A percentile compares a stretch with the other conserved stretches of the same genome.
phyloP scores from a whole-genome alignment of 164 flowering plant genomes.

The Buxus sempervirens region DNA sequence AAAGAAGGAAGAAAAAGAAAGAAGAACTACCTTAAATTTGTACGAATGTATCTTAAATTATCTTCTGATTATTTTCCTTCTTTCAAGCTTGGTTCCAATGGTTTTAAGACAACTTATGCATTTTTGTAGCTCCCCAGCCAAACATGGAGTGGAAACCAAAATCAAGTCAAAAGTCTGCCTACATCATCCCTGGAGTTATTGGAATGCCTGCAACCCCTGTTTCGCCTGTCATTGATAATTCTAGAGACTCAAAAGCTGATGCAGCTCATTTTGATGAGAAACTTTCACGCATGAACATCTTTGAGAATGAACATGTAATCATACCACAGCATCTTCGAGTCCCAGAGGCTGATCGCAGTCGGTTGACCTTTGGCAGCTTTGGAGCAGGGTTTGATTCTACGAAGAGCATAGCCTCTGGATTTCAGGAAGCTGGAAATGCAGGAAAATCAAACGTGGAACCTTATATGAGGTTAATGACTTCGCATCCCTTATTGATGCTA shows the following conservation, averaged over 20 bases:
- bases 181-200: constrained; percentile 44
- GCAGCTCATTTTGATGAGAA: constrained; percentile 48
- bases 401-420: constrained; percentile 27
- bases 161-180: constrained; percentile 51
- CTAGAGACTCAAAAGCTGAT: constrained; percentile 34
- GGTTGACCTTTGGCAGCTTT: constrained; percentile 85
- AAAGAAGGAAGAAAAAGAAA: too few relatives aligned
- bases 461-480: constrained; percentile 49
- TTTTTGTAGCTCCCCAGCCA: constrained; percentile 50
- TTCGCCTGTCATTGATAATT: constrained; percentile 39
- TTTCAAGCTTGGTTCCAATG: not conserved
- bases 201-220: constrained; percentile 44
- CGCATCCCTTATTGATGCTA: not conserved
- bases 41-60: too few relatives aligned
- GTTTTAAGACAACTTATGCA: not conserved
- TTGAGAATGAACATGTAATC: constrained; percentile 74
- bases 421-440: constrained; percentile 24
- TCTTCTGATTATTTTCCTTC: not conserved
- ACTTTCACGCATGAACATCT: constrained; percentile 38
- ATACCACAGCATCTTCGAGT: constrained; percentile 89
- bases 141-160: constrained; percentile 96
- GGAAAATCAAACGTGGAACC: constrained; percentile 44
- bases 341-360: constrained; percentile 65
- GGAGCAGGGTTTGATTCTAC: constrained; percentile 52
- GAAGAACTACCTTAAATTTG: too few relatives aligned